Base-by-base conservation (phyloP, 768 basidiomycete species). In the Paxillus rubicundulus region DNA sequence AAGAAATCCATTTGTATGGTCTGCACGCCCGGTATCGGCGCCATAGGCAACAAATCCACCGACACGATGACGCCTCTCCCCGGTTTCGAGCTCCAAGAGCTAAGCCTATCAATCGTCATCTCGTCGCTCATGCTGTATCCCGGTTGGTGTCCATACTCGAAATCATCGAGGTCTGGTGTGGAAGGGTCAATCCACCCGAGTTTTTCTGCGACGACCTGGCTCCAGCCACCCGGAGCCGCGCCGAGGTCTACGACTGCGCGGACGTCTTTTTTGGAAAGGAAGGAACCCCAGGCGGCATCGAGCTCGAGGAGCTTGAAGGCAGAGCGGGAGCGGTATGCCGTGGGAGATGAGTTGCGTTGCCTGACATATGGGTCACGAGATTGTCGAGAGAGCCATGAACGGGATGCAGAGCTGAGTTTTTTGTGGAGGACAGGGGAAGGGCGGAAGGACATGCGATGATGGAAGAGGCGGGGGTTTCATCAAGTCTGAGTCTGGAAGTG, bases 141-240 rank as follows among this genome's bases (percentile, higher is more conserved):
- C 1, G 42, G 42, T 33, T 14, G n/a, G 14, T 13, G 17, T 13
- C 37, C n/a, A 21, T n/a, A 28, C n/a, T 38, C 36, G 7, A 27
- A 40, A 5, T 28, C 16, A 40, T 34, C 49, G 1, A 30, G 30
- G 38, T 53, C 48, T 39, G 51, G 30, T 20, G 46, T 27, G 32
- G 53, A 44, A 9, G 24, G 36, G 24, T 61, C 53, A 30, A 57
- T 59, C 77, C 80, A 82, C 3, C 85, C 84, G n/a, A 90, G 64
- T 50, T 81, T 78, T 30, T 74, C 75, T 0, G 82, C 79, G 13
- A 82, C 84, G 10, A 93, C 93, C 64, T 97, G 94, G 45, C 87
- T 88, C 95, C 96, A 98, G 0, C 92, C 92, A 0, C 94, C 94
- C 0, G 95, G 96, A 0, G 93, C 91, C 0, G 90, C 90, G 14